Evolutionary conservation across 768 basidiomycete species (phyloP).

Genomic region (Podaxis pistillaris): DNA sequence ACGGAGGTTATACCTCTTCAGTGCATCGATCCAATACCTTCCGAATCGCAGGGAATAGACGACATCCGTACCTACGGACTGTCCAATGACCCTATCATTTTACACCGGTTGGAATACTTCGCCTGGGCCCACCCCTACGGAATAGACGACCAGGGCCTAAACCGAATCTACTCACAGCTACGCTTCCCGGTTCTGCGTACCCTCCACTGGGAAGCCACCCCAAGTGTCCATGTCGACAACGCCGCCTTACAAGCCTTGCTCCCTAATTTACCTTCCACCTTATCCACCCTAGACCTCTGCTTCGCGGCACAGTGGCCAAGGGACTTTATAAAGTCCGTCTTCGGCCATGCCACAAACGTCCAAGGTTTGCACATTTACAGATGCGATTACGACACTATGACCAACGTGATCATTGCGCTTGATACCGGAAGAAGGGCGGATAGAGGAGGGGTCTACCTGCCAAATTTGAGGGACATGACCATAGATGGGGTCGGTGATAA

Average conservation of each 20-base stretch:
- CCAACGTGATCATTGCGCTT: not conserved
- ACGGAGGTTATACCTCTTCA: no score
- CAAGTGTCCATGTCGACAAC: not conserved
- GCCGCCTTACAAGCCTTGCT: not conserved
- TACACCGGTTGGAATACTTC: not conserved
- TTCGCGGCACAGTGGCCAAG: not conserved
- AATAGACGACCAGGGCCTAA: not conserved
- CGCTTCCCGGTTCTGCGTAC: not conserved
- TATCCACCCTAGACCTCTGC: not conserved
- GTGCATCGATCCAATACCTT: not conserved
- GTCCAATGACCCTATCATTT: not conserved
- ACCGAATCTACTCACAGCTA: not conserved
- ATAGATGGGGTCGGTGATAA: not conserved
- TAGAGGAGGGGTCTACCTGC: not conserved
- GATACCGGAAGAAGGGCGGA: not conserved
- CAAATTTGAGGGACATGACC: not conserved
- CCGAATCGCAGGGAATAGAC: not conserved
- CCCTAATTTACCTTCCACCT: not conserved
- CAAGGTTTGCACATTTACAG: not conserved
- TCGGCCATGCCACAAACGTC: not conserved
- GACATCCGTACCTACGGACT: not conserved
- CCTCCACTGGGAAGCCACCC: not conserved
- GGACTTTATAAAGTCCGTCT: not conserved
- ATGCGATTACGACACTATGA: not conserved
- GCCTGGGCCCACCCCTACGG: not conserved